These are phyloP conservation scores for Didymella pomorum DNA, from an alignment of 2,329 filamentous ascomycete species.

Conservation along the genomic window DNA sequence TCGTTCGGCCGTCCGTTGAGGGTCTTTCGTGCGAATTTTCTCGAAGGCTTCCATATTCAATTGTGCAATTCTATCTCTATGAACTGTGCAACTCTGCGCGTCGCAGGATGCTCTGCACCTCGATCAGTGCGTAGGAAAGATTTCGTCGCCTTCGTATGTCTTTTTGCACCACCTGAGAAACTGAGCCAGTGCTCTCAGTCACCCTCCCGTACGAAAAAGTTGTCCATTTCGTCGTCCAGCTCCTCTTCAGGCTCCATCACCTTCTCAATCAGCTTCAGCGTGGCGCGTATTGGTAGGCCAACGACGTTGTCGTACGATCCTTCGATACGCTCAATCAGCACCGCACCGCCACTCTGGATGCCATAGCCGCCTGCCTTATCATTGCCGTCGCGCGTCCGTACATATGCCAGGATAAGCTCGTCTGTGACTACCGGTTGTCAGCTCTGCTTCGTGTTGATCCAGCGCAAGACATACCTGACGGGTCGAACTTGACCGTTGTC, in stretches of 20 bases:
- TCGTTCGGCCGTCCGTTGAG: slow-evolving; percentile 5
- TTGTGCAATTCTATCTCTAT: slow-evolving; percentile 13
- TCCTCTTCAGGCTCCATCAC: slow-evolving; percentile 74
- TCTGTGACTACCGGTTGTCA: slow-evolving; percentile 65
- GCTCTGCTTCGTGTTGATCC: background rate
- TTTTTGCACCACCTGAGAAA: background rate
- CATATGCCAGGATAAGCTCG: slow-evolving; percentile 82
- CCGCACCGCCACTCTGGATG: slow-evolving; percentile 85
- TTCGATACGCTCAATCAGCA: slow-evolving; percentile 88
- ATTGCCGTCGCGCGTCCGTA: slow-evolving; percentile 85
- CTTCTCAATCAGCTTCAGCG: slow-evolving; percentile 83
- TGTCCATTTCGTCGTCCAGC: slow-evolving; percentile 59
- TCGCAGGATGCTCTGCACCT: background rate
- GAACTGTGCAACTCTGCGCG: slow-evolving; percentile 13
- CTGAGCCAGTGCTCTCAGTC: slow-evolving; percentile 7
- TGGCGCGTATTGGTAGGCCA: slow-evolving; percentile 81
- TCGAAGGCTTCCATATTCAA: slow-evolving; percentile 15
- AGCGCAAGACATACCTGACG: slow-evolving; percentile 52
- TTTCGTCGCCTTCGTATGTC: background rate
- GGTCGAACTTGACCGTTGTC: slow-evolving; percentile 87
- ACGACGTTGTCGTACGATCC: slow-evolving; percentile 94
- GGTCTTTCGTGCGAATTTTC: slow-evolving; percentile 11
- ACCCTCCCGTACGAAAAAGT: slow-evolving; percentile 43
- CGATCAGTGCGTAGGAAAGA: slow-evolving; percentile 2
- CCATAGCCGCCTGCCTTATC: slow-evolving; percentile 98